phyloP scores from a whole-genome alignment of 306 rosid genomes.

The Leucaena leucocephala region DNA sequence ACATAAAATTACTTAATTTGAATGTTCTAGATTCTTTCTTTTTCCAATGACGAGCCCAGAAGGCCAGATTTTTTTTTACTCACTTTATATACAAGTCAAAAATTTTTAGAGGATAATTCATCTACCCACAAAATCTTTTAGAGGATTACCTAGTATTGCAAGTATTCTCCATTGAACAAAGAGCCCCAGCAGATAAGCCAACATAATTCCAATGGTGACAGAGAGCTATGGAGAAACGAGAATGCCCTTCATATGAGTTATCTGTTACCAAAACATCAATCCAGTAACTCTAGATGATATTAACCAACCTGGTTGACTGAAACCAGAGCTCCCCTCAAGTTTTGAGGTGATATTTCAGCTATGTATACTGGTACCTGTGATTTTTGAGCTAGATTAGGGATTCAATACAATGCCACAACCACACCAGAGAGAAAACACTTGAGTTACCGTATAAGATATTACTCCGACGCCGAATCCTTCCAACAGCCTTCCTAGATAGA shows the following conservation, averaged over 20 bases:
- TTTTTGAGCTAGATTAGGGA: conserved; percentile 32
- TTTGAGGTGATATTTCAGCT: conserved; percentile 95
- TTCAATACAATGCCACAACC: conserved; percentile 34
- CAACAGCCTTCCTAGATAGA: conserved; percentile 94
- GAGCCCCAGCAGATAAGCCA: conserved; percentile 91
- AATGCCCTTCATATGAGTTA: conserved; percentile 19
- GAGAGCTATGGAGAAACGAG: conserved; percentile 64
- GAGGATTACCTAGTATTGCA: conserved; percentile 82
- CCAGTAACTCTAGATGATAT: conserved; percentile 21
- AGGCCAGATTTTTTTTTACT: not conserved
- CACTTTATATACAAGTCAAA: not conserved
- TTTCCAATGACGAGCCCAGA: not conserved
- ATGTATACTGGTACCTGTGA: conserved; percentile 87
- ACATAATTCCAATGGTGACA: conserved; percentile 88
- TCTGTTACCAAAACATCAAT: conserved; percentile 10
- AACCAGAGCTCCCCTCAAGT: conserved; percentile 79
- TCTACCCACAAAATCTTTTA: conserved; percentile 17
- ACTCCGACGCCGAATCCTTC: conserved; percentile 99
- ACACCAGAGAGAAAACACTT: conserved; percentile 12
- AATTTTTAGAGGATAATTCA: conserved; percentile 11
- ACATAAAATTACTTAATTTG: conserved; percentile 33
- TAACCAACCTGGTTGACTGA: conserved; percentile 85
- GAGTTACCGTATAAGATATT: conserved; percentile 80
- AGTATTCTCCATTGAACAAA: conserved; percentile 94
- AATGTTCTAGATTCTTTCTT: not conserved